Evolutionary conservation across 2,329 filamentous ascomycete species (phyloP).

Genomic region (Colletotrichum spaethianum): DNA sequence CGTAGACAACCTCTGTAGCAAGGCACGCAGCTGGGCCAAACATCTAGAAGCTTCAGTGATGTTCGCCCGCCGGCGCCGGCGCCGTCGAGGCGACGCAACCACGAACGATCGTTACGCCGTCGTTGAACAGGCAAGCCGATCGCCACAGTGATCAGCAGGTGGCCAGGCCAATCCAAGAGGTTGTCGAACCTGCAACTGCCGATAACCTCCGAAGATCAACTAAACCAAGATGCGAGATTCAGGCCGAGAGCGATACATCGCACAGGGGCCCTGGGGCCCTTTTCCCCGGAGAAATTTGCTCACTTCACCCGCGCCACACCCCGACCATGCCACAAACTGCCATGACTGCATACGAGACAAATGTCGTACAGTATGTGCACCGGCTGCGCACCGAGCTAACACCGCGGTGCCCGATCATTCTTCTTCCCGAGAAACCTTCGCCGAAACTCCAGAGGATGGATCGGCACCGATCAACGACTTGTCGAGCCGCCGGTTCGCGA

Average conservation of each 20-base stretch:
- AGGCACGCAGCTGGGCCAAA: background rate
- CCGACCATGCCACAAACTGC: conserved; percentile 21
- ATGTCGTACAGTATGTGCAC: background rate
- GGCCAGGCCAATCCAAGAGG: conserved; percentile 25
- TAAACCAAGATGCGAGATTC: conserved; percentile 34
- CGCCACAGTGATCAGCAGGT: conserved; percentile 25
- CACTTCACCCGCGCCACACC: conserved; percentile 22
- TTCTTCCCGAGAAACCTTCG: background rate
- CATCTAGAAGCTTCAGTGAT: background rate
- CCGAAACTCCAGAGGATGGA: background rate
- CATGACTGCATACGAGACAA: conserved; percentile 26
- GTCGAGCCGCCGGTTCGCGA: conserved; percentile 32
- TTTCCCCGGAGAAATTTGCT: background rate
- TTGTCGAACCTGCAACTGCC: conserved; percentile 31
- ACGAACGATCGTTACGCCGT: background rate
- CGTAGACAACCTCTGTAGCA: background rate
- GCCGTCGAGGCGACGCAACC: background rate
- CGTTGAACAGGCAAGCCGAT: conserved; percentile 6
- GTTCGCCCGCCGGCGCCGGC: background rate
- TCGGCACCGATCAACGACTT: conserved; percentile 37
- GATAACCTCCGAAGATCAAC: conserved; percentile 38
- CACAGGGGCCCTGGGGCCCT: conserved; percentile 5
- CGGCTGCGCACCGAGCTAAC: conserved; percentile 19
- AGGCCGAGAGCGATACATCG: background rate
- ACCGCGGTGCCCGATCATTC: conserved; percentile 14